Evolutionary conservation across 331 rosid genomes (phyloP).

Genomic region (Quercus lobata): DNA sequence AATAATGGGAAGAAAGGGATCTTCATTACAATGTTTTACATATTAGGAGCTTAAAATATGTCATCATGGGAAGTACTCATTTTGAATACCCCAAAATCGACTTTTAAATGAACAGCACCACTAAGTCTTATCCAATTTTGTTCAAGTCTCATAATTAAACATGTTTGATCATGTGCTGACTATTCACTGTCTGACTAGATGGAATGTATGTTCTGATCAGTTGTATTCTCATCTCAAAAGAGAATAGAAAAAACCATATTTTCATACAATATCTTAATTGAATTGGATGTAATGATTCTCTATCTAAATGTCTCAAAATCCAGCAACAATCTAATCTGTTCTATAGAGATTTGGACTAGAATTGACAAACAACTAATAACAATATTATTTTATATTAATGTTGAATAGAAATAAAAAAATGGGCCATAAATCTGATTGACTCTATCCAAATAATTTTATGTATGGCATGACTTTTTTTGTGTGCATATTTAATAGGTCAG

Average conservation of each 20-base stretch:
- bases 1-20: background rate
- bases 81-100: background rate
- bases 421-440: background rate
- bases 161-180: background rate
- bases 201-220: background rate
- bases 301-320: too few relatives aligned
- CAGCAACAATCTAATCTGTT: too few relatives aligned
- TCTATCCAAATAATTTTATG: conserved; percentile 2
- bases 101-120: background rate
- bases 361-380: too few relatives aligned
- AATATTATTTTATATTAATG: too few relatives aligned
- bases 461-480: background rate
- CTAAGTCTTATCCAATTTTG: background rate
- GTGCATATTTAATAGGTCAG: conserved; percentile 55
- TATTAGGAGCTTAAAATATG: background rate
- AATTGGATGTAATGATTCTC: too few relatives aligned
- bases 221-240: background rate
- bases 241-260: too few relatives aligned
- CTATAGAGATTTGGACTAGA: too few relatives aligned
- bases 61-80: background rate
- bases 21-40: background rate
- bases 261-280: too few relatives aligned
- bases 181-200: conserved; percentile 2
- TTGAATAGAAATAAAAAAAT: too few relatives aligned
- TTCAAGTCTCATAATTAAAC: background rate